Percentiles rank a stretch among this genome's conserved stretches.
phyloP scores from a whole-genome alignment of 1,284 basidiomycete species.

The Ganoderma lingzhi region DNA sequence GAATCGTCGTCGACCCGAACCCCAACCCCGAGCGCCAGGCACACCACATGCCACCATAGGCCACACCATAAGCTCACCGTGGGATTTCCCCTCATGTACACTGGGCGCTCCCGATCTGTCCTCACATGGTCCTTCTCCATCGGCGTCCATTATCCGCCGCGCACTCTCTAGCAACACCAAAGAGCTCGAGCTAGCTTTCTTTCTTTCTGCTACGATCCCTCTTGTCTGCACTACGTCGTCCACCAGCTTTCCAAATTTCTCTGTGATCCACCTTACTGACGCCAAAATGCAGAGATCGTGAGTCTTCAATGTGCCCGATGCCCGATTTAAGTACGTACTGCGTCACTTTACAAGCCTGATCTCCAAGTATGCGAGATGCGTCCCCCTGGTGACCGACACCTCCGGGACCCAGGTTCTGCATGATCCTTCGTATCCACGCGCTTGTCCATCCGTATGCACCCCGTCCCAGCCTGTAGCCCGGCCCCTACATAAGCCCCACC shows the following conservation, averaged over 20 bases:
- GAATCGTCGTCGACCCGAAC: too few relatives aligned
- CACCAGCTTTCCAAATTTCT: background rate
- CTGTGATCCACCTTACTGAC: background rate
- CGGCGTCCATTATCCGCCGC: background rate
- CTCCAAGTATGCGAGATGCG: slow-evolving; percentile 11
- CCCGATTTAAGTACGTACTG: slow-evolving; percentile 21
- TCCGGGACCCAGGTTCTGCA: slow-evolving; percentile 19
- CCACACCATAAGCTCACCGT: background rate
- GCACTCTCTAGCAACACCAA: background rate
- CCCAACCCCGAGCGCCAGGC: background rate
- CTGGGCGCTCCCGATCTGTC: background rate
- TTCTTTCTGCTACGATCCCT: background rate
- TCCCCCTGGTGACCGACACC: slow-evolving; percentile 36
- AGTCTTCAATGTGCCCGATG: background rate
- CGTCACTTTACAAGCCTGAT: slow-evolving; percentile 11
- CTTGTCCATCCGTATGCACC: slow-evolving; percentile 26
- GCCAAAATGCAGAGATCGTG: background rate
- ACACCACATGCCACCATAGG: background rate
- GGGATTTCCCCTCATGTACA: background rate
- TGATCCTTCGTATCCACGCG: slow-evolving; percentile 29
- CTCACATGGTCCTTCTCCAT: background rate
- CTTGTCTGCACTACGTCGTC: background rate
- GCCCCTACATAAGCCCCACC: slow-evolving; percentile 27
- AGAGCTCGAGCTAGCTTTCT: background rate
- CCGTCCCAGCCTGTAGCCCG: background rate